Evolutionary conservation across 768 basidiomycete species (phyloP).

Genomic region (Psilocybe subaeruginosa): DNA sequence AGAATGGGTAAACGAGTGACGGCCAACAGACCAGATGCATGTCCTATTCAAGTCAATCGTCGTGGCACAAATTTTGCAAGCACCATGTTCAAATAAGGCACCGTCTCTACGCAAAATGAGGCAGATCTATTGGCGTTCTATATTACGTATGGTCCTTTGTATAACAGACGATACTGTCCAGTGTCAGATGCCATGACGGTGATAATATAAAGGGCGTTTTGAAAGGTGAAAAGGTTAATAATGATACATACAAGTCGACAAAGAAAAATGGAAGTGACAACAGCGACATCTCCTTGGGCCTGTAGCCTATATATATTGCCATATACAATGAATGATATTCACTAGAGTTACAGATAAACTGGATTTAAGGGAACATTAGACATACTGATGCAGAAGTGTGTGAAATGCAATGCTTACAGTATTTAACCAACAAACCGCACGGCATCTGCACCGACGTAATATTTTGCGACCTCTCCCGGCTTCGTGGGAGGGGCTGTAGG

Average conservation of each 20-base stretch:
- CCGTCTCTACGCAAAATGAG: too few relatives aligned
- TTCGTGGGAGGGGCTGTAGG: conserved; percentile 63
- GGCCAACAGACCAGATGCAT: too few relatives aligned
- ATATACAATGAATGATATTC: not conserved
- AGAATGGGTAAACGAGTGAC: too few relatives aligned
- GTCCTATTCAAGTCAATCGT: too few relatives aligned
- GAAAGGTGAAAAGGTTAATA: not conserved
- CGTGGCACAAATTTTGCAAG: too few relatives aligned
- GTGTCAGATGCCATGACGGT: not conserved
- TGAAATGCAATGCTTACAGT: not conserved
- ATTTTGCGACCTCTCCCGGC: conserved; percentile 77
- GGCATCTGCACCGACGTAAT: conserved; percentile 79
- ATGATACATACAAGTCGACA: not conserved
- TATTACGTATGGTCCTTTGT: too few relatives aligned
- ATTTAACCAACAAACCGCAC: conserved; percentile 79
- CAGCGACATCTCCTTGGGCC: not conserved
- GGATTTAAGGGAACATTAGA: not conserved
- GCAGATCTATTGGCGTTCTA: too few relatives aligned
- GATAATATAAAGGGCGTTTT: not conserved
- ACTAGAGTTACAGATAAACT: not conserved
- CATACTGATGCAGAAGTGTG: not conserved
- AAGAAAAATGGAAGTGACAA: not conserved
- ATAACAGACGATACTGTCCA: not conserved
- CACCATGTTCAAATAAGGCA: too few relatives aligned
- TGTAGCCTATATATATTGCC: not conserved